A percentile compares a stretch with the other conserved stretches of the same genome.
phyloP scores from a whole-genome alignment of 177 flowering plant genomes.

The Vitis hybrid region DNA sequence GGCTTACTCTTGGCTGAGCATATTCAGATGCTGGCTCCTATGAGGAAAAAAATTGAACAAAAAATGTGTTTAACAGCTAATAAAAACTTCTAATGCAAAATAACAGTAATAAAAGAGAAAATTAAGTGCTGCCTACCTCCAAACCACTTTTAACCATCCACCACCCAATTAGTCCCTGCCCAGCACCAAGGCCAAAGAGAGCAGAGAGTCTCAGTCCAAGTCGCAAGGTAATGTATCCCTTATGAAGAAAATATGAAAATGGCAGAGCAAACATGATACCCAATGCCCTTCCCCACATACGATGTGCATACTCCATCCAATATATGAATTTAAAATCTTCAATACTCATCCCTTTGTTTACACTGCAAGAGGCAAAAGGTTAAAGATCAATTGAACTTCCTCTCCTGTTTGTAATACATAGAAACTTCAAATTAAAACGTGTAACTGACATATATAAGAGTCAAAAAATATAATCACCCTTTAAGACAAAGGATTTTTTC shows the following conservation, averaged over 20 bases:
- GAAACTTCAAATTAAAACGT: background rate
- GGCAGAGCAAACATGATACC: conserved; percentile 89
- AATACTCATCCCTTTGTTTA: conserved; percentile 86
- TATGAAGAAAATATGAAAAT: conserved; percentile 79
- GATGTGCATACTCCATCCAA: conserved; percentile 99
- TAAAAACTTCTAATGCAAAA: background rate
- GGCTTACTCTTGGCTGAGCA: conserved; percentile 92
- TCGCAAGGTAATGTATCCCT: conserved; percentile 71
- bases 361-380: conserved; percentile 47
- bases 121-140: conserved; percentile 50
- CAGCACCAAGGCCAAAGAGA: conserved; percentile 94
- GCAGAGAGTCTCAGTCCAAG: conserved; percentile 82
- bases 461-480: background rate
- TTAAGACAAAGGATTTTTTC: background rate
- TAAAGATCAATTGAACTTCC: background rate
- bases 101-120: background rate
- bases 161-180: conserved; percentile 97
- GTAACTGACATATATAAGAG: background rate
- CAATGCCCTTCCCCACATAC: conserved; percentile 98
- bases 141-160: conserved; percentile 99
- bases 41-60: background rate
- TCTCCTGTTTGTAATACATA: background rate
- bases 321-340: conserved; percentile 95
- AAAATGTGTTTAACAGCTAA: background rate
- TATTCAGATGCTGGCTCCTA: conserved; percentile 83